phyloP scores from a whole-genome alignment of 2,329 filamentous ascomycete species.

The Erysiphe neolycopersici region DNA sequence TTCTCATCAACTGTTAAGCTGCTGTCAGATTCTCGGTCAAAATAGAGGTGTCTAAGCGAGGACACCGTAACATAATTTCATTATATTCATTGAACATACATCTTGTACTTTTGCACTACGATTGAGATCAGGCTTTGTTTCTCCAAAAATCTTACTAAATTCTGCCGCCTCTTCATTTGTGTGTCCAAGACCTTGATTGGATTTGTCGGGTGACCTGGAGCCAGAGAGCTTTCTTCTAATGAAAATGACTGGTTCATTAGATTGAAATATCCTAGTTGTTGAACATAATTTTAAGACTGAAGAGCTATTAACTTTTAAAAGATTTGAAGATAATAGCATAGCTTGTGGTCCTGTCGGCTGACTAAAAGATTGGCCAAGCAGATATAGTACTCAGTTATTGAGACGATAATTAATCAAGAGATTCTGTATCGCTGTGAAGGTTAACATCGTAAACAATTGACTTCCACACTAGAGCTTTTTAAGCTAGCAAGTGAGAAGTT shows the following conservation, averaged over 20 bases:
- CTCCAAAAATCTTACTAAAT: slow-evolving; percentile 28
- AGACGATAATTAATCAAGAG: no score
- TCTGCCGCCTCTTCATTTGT: slow-evolving; percentile 39
- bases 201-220: neutral
- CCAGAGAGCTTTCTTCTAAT: neutral
- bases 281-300: neutral
- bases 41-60: neutral
- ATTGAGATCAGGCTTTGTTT: slow-evolving; percentile 30
- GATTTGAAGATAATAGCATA: neutral
- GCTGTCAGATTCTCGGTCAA: neutral
- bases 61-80: slow-evolving; percentile 1
- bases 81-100: slow-evolving; percentile 17
- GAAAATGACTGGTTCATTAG: neutral
- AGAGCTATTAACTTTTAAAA: neutral
- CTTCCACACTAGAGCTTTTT: no score
- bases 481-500: no score
- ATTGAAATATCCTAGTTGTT: neutral
- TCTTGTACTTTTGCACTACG: slow-evolving; percentile 41
- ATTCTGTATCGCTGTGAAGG: no score
- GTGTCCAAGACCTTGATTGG: slow-evolving; percentile 19
- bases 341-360: neutral
- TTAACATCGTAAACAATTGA: no score
- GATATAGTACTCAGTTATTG: no score
- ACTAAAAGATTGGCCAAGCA: no score
- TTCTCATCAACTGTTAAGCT: slow-evolving; percentile 4